Evolutionary conservation across 441 rosid species (phyloP).

Genomic region (Erodium texanum): DNA sequence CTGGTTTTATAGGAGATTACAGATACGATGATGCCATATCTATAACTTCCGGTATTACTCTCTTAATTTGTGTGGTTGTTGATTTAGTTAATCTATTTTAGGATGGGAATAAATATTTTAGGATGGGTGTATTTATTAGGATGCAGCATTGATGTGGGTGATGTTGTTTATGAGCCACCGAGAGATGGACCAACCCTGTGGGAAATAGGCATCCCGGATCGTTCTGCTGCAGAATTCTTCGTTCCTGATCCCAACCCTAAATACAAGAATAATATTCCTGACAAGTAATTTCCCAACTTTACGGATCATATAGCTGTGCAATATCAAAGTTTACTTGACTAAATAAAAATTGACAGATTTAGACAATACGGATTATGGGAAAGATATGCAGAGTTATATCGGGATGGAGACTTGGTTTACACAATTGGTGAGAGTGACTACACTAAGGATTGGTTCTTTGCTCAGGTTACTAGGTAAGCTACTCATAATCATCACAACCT

Average conservation of each 20-base stretch:
- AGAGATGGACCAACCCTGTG: conserved; percentile 77
- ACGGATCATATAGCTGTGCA: too few species aligned
- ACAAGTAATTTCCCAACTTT: conserved; percentile 32
- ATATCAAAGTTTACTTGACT: too few species aligned
- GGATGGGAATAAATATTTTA: too few species aligned
- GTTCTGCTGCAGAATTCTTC: conserved; percentile 66
- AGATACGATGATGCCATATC: conserved; percentile 26
- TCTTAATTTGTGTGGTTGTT: neutral
- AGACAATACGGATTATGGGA: conserved; percentile 74
- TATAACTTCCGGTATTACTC: conserved; percentile 33
- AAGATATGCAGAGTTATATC: conserved; percentile 47
- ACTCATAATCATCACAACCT: neutral
- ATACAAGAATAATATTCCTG: conserved; percentile 66
- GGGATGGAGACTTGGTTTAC: conserved; percentile 40
- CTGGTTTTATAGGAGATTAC: conserved; percentile 56
- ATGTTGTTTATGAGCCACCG: conserved; percentile 52
- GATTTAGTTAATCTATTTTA: too few species aligned
- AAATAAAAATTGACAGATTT: conserved; percentile 33
- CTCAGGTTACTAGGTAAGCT: conserved; percentile 33
- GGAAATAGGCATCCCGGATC: conserved; percentile 83
- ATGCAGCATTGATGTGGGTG: conserved; percentile 39
- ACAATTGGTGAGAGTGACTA: conserved; percentile 36
- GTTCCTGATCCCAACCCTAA: conserved; percentile 63
- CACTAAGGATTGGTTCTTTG: conserved; percentile 49
- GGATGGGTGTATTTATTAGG: conserved; percentile 39